These are phyloP conservation scores for Eucalyptus coolabah DNA, from an alignment of 345 rosid species.

Conservation along the genomic window DNA sequence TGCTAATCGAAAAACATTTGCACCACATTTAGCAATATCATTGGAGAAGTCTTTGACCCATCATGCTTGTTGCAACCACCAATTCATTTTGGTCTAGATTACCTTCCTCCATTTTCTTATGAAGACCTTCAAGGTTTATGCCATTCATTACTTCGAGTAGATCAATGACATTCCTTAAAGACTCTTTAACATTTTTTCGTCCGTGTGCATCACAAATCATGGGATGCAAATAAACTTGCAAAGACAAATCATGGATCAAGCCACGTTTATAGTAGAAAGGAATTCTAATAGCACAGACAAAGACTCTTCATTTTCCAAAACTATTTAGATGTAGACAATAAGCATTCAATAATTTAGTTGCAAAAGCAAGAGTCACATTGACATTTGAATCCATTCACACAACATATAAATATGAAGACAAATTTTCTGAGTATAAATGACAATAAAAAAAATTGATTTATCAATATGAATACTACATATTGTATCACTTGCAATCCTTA, in stretches of 20 bases:
- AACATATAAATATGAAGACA: background rate
- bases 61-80: conserved; percentile 49
- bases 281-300: background rate
- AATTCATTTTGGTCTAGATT: conserved; percentile 67
- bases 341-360: background rate
- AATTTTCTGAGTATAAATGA: too few species aligned
- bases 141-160: conserved; percentile 88
- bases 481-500: background rate
- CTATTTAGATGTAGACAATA: too few species aligned
- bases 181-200: conserved; percentile 54
- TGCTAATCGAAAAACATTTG: conserved; percentile 91
- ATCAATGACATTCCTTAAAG: conserved; percentile 8
- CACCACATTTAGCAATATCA: conserved; percentile 89
- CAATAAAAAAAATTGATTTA: too few species aligned
- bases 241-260: background rate
- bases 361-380: background rate
- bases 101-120: conserved; percentile 65
- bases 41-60: conserved; percentile 62
- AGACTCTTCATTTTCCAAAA: background rate
- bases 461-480: background rate
- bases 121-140: conserved; percentile 66
- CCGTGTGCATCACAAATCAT: conserved; percentile 95
- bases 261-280: background rate
- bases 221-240: conserved; percentile 84
- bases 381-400: background rate